Percentiles rank a stretch among this genome's conserved stretches.
Conservation (phyloP, 495 filamentous ascomycete species). For the Chaetomium cochliodes region DNA sequence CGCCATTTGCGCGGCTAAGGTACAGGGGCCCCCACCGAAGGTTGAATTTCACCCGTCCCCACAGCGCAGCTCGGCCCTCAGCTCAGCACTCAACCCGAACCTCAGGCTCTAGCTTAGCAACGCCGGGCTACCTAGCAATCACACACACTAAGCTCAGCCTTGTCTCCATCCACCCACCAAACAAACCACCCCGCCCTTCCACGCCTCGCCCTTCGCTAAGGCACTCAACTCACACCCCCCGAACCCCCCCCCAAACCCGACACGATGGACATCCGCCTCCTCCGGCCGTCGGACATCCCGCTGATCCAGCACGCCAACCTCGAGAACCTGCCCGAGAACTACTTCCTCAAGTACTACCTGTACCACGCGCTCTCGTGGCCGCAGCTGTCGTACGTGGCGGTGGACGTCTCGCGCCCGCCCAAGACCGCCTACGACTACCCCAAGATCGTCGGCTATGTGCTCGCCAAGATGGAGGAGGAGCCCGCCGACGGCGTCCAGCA, state of each 20-base stretch:
- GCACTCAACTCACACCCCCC: too few species aligned
- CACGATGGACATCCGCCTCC: conserved; percentile 76
- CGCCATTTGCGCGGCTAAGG: conserved; percentile 37
- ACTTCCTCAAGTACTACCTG: conserved; percentile 99
- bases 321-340: conserved; percentile 98
- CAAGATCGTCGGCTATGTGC: conserved; percentile 97
- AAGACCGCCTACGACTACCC: conserved; percentile 83
- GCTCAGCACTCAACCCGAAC: conserved; percentile 1
- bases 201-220: not conserved
- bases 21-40: conserved; percentile 20
- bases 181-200: not conserved
- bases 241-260: not conserved
- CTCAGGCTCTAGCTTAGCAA: too few species aligned
- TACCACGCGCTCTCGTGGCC: conserved; percentile 99
- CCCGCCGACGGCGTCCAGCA: conserved; percentile 86
- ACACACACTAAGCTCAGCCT: not conserved
- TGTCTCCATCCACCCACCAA: not conserved
- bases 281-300: conserved; percentile 76
- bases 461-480: conserved; percentile 99
- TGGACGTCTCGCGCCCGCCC: conserved; percentile 76
- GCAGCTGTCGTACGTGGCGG: conserved; percentile 92
- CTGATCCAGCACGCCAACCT: conserved; percentile 98
- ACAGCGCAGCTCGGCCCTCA: conserved; percentile 12
- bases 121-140: not conserved
- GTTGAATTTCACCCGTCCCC: conserved; percentile 8